phyloP scores from a whole-genome alignment of 75 land plant genomes.

The Sequoiadendron giganteum region DNA sequence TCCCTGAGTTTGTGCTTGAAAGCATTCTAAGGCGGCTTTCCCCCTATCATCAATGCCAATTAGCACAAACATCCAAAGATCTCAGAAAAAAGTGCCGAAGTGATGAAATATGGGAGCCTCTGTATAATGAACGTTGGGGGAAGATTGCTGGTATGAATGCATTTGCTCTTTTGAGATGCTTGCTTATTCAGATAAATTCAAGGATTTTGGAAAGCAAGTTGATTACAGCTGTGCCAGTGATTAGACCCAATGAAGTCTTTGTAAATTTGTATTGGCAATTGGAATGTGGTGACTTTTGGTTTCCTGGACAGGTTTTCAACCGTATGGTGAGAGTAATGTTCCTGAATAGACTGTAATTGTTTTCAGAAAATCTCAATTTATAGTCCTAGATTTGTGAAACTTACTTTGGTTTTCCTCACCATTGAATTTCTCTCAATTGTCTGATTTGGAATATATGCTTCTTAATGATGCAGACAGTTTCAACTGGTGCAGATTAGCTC shows the following conservation, averaged over 20 bases:
- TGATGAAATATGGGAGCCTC: constrained; percentile 39
- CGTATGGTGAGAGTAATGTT: constrained; percentile 29
- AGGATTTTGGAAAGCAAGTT: constrained; percentile 14
- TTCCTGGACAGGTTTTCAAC: constrained; percentile 52
- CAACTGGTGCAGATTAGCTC: no score
- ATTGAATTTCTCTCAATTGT: background rate
- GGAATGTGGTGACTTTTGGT: constrained; percentile 49
- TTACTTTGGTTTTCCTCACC: background rate
- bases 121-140: constrained; percentile 37
- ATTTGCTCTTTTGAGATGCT: constrained; percentile 32
- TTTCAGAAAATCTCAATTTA: background rate
- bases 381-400: background rate
- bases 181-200: background rate
- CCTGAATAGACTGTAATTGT: background rate
- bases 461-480: no score
- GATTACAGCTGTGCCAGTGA: background rate
- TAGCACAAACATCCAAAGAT: constrained; percentile 36
- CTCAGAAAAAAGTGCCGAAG: constrained; percentile 33
- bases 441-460: background rate
- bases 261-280: constrained; percentile 40
- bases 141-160: constrained; percentile 27
- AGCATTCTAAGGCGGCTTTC: constrained; percentile 27
- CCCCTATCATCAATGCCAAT: constrained; percentile 19
- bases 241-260: constrained; percentile 14
- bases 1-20: constrained; percentile 47